phyloP scores from a whole-genome alignment of 345 rosid species.

The Eucalyptus sideroxylon region DNA sequence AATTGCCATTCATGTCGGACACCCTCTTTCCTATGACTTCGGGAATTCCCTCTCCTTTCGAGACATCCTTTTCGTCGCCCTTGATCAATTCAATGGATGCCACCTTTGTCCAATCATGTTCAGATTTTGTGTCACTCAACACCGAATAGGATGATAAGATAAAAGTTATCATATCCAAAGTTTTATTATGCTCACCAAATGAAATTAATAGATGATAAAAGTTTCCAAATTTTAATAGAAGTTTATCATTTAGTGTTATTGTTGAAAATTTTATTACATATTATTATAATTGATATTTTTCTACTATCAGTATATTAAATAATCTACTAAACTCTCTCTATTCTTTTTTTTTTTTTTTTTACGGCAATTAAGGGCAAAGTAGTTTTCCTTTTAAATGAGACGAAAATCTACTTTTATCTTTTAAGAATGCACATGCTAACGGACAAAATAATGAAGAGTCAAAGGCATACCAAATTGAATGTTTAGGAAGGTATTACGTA shows the following conservation, averaged over 20 bases:
- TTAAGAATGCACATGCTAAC: neutral
- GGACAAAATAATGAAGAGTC: neutral
- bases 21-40: neutral
- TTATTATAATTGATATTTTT: too few species aligned
- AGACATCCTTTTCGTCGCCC: too few species aligned
- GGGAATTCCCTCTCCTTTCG: too few species aligned
- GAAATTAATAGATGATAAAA: accelerated
- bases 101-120: too few species aligned
- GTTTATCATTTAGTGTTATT: too few species aligned
- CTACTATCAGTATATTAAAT: too few species aligned
- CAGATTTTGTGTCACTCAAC: too few species aligned
- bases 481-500: neutral
- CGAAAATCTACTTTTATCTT: neutral
- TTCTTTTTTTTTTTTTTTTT: neutral
- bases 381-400: neutral
- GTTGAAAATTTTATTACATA: too few species aligned
- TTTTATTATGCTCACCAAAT: accelerated
- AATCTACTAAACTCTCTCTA: neutral
- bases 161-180: too few species aligned
- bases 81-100: too few species aligned
- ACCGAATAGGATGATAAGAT: too few species aligned
- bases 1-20: neutral
- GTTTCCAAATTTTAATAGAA: too few species aligned
- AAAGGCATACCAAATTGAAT: neutral
- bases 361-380: neutral